Evolutionary conservation across 495 filamentous ascomycete genomes (phyloP).

Genomic region (Penicillium taxi): DNA sequence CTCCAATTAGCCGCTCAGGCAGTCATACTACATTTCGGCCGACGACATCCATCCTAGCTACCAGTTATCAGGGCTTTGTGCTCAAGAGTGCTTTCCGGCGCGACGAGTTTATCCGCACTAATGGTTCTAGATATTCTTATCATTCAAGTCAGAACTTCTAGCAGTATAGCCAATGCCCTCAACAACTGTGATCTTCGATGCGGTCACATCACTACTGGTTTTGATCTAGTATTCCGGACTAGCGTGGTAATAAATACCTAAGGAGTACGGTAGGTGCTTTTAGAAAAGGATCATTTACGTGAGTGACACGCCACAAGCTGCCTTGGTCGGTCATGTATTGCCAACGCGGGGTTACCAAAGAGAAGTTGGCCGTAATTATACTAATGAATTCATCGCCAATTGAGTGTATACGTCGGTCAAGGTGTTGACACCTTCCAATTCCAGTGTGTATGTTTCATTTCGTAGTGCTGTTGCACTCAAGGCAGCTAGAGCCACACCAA

Average conservation of each 20-base stretch:
- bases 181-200: constrained; percentile 32
- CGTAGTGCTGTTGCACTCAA: constrained; percentile 53
- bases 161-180: constrained; percentile 21
- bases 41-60: no score
- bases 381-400: constrained; percentile 13
- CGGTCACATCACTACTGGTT: constrained; percentile 28
- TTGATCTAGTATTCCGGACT: constrained; percentile 54
- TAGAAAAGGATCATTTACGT: no score
- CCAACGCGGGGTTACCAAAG: constrained; percentile 52
- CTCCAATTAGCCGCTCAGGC: no score
- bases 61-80: no score
- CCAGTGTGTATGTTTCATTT: constrained; percentile 33
- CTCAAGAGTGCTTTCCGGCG: no score
- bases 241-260: no score
- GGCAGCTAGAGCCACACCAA: constrained; percentile 58
- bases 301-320: constrained; percentile 55
- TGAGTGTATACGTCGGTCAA: neutral
- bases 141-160: constrained; percentile 39
- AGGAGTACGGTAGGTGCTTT: no score
- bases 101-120: no score
- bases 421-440: constrained; percentile 21
- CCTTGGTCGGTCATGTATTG: constrained; percentile 47
- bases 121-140: no score
- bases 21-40: no score
- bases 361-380: constrained; percentile 65